Evolutionary conservation across 371 early-diverging fungal species (phyloP), one percentile per base, ranked within the genome.

Genomic region (Mucor velutinosus): DNA sequence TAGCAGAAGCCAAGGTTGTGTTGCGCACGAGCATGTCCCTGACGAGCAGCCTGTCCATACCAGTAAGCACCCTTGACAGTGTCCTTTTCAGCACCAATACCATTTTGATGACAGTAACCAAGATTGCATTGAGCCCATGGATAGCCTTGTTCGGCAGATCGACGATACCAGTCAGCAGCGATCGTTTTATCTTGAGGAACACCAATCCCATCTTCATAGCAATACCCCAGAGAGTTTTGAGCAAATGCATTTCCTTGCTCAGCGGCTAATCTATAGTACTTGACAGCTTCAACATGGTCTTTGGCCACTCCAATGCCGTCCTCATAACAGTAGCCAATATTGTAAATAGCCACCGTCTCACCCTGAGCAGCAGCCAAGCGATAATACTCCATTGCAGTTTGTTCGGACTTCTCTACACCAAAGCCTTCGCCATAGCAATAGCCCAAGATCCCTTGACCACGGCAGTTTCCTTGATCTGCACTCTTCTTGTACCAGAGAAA

Each of bases 1-100:
- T 91, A 94, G 62, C 92, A 93, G 74, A 93, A 92, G 0, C 94
- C 96, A 17, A 95, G 80, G 70, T 94, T 95, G 78, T 94, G 92
- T 77, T 94, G 92, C 33, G 95, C 94, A 43, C 92, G 73, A 15
- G 91, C 86, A 69, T 94, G 92, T 27, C 92, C 93, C 75, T 93
- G 92, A 15, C 83, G 62, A 0, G 94, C 93, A 0, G 95, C 92
- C 65, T 82, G 80, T 30, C 78, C 84, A 78, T 94, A 97, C 94
- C 94, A 96, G 62, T 88, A 79, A 23, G 87, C 86, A n/a, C 91
- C 93, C 51, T 76, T 65, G n/a, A 67, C 70, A 27, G 87, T 78
- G 76, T 93, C 82, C 67, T 84, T 86, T 8, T 71, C 65, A 1
- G 87, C 76, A 35, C 97, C 97, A 58, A 94, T 89, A 25, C 95